phyloP scores from a whole-genome alignment of 441 rosid species.

The Pelargonium fulgidum region DNA sequence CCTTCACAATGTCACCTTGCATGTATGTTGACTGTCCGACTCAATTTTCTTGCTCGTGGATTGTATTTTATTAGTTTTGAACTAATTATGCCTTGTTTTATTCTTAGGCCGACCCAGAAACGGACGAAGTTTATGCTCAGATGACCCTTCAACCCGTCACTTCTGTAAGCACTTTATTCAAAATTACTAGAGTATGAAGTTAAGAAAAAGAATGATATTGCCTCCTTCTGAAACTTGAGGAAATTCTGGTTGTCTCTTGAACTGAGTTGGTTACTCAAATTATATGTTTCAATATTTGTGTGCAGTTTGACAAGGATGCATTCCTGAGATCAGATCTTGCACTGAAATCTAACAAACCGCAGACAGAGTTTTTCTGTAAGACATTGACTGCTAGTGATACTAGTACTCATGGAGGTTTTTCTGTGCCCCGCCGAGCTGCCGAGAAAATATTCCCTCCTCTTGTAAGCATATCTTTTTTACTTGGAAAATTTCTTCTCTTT shows the following conservation, averaged over 20 bases:
- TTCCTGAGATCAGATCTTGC: constrained; percentile 77
- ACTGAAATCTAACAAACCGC: constrained; percentile 60
- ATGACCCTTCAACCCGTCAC: constrained; percentile 97
- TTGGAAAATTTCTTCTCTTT: constrained; percentile 13
- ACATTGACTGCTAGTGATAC: constrained; percentile 46
- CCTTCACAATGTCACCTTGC: constrained; percentile 76
- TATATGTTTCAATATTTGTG: constrained; percentile 24
- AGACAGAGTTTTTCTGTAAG: constrained; percentile 89
- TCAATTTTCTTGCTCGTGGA: neutral
- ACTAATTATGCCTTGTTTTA: constrained; percentile 10
- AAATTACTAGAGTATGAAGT: neutral
- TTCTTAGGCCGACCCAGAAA: constrained; percentile 85
- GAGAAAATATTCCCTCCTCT: constrained; percentile 91
- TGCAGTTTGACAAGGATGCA: constrained; percentile 86
- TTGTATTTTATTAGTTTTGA: neutral
- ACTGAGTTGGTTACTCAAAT: constrained; percentile 2
- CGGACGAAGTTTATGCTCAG: constrained; percentile 94
- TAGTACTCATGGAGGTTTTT: constrained; percentile 72
- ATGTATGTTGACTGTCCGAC: constrained; percentile 36
- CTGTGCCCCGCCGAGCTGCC: constrained; percentile 95
- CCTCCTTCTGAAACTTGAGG: no score
- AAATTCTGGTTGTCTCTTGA: no score
- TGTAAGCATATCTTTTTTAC: constrained; percentile 34
- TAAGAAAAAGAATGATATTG: no score
- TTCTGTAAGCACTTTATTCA: constrained; percentile 32